These are phyloP conservation scores for Phytomonas francai DNA, from an alignment of 208 protist genomes.

Conservation along the genomic window DNA sequence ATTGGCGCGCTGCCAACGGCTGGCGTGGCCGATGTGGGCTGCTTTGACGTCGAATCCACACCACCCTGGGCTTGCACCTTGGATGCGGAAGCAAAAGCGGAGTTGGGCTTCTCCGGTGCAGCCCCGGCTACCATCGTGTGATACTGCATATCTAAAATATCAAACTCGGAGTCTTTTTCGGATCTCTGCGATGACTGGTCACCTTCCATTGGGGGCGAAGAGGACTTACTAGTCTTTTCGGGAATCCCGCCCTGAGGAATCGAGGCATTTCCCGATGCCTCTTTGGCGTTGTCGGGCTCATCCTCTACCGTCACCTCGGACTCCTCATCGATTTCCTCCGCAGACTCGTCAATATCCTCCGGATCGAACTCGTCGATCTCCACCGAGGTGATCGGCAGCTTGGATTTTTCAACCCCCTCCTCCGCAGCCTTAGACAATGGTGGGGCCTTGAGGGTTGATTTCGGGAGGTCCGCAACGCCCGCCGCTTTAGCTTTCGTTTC, in stretches of 20 bases:
- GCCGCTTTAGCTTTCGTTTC: no score
- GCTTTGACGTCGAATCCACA: no score
- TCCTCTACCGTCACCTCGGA: conserved; percentile 14
- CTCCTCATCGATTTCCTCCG: conserved; percentile 5
- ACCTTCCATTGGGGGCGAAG: conserved; percentile 19
- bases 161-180: conserved; percentile 13
- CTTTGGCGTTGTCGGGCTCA: conserved; percentile 2
- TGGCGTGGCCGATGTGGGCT: no score
- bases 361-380: not conserved
- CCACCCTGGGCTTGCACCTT: no score
- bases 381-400: not conserved
- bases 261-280: not conserved
- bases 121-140: conserved; percentile 8
- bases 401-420: not conserved
- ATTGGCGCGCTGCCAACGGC: no score
- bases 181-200: conserved; percentile 14
- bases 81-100: no score
- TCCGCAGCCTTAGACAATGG: conserved; percentile 1
- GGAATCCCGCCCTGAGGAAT: not conserved
- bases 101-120: conserved; percentile 8
- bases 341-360: not conserved
- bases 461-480: not conserved
- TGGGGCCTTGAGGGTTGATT: not conserved
- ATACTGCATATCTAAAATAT: conserved; percentile 17
- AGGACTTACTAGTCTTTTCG: no score